phyloP scores from a whole-genome alignment of 164 flowering plant species.

The Aristolochia californica region DNA sequence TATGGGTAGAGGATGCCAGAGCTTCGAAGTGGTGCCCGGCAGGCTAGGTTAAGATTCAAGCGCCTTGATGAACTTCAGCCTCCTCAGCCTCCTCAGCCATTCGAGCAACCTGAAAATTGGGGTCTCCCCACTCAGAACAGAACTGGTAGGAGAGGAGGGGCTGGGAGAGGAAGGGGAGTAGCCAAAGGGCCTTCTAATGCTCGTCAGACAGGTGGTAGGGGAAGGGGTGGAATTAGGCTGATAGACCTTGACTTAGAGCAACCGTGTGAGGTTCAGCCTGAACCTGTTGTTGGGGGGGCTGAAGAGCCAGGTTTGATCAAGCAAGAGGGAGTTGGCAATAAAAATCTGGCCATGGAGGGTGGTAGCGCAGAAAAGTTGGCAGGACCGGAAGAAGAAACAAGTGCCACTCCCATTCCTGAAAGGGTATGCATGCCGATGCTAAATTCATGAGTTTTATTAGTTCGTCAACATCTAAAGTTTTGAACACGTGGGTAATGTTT shows the following conservation, averaged over 20 bases:
- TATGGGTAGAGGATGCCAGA: slow-evolving; percentile 96
- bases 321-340: slow-evolving; percentile 43
- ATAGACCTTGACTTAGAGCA: slow-evolving; percentile 68
- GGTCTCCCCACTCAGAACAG: slow-evolving; percentile 46
- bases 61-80: slow-evolving; percentile 80
- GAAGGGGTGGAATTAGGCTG: slow-evolving; percentile 56
- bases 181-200: slow-evolving; percentile 46
- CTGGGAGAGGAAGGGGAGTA: slow-evolving; percentile 73
- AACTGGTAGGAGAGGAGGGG: slow-evolving; percentile 63
- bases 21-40: slow-evolving; percentile 84
- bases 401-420: slow-evolving; percentile 70
- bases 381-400: slow-evolving; percentile 68
- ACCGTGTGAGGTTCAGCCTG: slow-evolving; percentile 53
- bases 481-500: too few relatives aligned
- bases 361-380: slow-evolving; percentile 62
- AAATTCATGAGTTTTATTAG: neutral
- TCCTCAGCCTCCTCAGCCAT: slow-evolving; percentile 30
- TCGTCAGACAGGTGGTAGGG: slow-evolving; percentile 68
- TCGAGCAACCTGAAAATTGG: slow-evolving; percentile 52
- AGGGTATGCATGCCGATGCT: slow-evolving; percentile 31
- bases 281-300: slow-evolving; percentile 41
- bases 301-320: slow-evolving; percentile 39
- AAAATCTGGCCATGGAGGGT: slow-evolving; percentile 59
- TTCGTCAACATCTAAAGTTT: neutral
- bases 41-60: slow-evolving; percentile 51